These are phyloP conservation scores for Epichloe glyceriae DNA, from an alignment of 2,329 filamentous ascomycete species.

Conservation along the genomic window DNA sequence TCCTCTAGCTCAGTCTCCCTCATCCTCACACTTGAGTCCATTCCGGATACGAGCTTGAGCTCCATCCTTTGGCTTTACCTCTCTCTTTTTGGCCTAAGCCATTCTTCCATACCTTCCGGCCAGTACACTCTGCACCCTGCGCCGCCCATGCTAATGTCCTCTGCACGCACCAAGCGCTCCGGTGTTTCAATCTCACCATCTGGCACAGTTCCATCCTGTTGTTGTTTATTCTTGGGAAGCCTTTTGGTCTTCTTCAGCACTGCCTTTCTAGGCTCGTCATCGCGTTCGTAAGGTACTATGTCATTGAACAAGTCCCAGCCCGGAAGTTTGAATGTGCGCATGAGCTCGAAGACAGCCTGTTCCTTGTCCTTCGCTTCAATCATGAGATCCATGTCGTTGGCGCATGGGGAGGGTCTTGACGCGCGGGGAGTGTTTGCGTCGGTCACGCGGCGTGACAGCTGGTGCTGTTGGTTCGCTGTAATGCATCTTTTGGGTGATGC, in stretches of 20 bases:
- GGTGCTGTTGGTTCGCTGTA: constrained; percentile 60
- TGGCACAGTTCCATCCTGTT: constrained; percentile 17
- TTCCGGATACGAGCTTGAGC: constrained; percentile 17
- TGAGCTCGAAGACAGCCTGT: constrained; percentile 87
- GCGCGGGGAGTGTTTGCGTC: constrained; percentile 74
- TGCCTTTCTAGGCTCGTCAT: constrained; percentile 53
- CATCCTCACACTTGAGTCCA: not conserved
- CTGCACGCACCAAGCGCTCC: constrained; percentile 40
- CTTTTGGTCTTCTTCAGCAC: constrained; percentile 26
- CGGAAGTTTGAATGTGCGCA: constrained; percentile 75
- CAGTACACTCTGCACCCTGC: constrained; percentile 74
- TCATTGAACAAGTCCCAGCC: constrained; percentile 66
- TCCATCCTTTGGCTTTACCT: constrained; percentile 35
- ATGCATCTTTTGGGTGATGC: constrained; percentile 91
- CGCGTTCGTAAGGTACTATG: constrained; percentile 61
- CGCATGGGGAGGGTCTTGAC: constrained; percentile 72
- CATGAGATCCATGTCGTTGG: constrained; percentile 85
- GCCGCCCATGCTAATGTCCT: constrained; percentile 79
- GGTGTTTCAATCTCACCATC: constrained; percentile 26
- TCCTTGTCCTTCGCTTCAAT: constrained; percentile 98
- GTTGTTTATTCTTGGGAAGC: constrained; percentile 24
- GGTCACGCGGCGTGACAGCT: constrained; percentile 63
- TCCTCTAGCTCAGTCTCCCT: not conserved
- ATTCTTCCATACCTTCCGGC: constrained; percentile 82
- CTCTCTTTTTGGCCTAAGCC: constrained; percentile 71